Percentiles rank a stretch among this genome's conserved stretches.
Conservation (phyloP, 2,329 filamentous ascomycete genomes). For the Mariannaea elegans region DNA sequence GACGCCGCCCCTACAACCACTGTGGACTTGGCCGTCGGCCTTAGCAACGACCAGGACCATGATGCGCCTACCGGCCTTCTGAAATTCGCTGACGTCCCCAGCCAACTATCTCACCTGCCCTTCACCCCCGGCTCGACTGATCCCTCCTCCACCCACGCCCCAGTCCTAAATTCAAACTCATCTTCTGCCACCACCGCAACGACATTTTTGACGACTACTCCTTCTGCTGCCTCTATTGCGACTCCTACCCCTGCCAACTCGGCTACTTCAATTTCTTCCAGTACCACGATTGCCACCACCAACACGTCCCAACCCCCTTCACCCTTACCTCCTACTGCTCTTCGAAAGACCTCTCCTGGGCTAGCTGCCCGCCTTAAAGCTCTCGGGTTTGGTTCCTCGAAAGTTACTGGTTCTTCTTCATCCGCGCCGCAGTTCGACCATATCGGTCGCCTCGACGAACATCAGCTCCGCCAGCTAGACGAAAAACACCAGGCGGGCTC, state of each 20-base stretch:
- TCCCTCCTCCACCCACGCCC: constrained; percentile 36
- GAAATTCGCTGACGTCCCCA: constrained; percentile 42
- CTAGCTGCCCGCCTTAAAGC: constrained; percentile 72
- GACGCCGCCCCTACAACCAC: neutral
- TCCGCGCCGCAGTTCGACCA: constrained; percentile 49
- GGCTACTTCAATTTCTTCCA: constrained; percentile 29
- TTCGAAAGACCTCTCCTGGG: constrained; percentile 70
- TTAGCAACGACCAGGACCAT: constrained; percentile 36
- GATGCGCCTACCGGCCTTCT: constrained; percentile 39
- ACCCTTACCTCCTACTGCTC: constrained; percentile 40
- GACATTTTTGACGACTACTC: constrained; percentile 26
- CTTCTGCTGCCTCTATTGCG: constrained; percentile 26
- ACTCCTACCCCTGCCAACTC: constrained; percentile 31
- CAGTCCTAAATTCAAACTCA: constrained; percentile 37
- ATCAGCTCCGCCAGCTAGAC: constrained; percentile 75
- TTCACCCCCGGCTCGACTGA: constrained; percentile 42
- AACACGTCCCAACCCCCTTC: constrained; percentile 35
- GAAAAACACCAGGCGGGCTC: constrained; percentile 69
- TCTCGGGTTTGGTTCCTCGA: constrained; percentile 64
- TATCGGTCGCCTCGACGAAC: constrained; percentile 75
- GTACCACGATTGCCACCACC: constrained; percentile 34
- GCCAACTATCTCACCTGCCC: constrained; percentile 38
- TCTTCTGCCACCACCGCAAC: constrained; percentile 29
- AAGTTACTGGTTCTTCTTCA: constrained; percentile 44
- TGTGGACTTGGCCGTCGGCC: constrained; percentile 21